Base-by-base conservation (phyloP, 768 basidiomycete species). In the Panus rudis region DNA sequence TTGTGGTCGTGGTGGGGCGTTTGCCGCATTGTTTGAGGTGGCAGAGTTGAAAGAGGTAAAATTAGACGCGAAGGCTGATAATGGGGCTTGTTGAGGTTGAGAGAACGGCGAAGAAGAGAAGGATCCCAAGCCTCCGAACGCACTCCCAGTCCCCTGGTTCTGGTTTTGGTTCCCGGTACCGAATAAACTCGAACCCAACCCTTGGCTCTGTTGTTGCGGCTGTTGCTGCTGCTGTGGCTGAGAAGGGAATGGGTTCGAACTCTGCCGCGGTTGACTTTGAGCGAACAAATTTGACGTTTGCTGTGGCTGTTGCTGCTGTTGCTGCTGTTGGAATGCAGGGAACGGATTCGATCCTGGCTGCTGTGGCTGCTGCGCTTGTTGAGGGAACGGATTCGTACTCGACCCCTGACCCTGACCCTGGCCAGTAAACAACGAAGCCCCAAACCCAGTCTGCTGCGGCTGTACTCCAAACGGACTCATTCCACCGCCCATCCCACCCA, bases 1-100 rank as follows among this genome's bases (percentile, higher is more conserved):
- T 0, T 78, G 79, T 13, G 82, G 82, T 4, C 83, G 79, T 16
- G 72, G 57, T 25, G 76, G 81, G 2, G 71, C 43, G 17, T 31
- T 46, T 1, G 24, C 4, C 11, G 13, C 28, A 19, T 42, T 33
- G 4, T 55, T 63, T n/a, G 54, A 52, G 4, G 49, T 43, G 10
- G 50, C 40, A 14, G 56, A 20, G 2, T 58, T 45, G n/a, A n/a
- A n/a, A 16, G 58, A 41, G 19, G 53, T 19, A 7, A 53, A 38
- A 19, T 51, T 52, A 6, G 42, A 43, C 13, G 52, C 39, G 5
- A 48, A 28, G 28, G 54, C 39, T 53, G 51, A 37, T 14, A 34
- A 42, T 32, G 4, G 41, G 22, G 1, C 41, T 43, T 20, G 28
- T 25, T 6, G 37, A 39, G 28, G 39, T 39, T 31, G 50, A 43